These are phyloP conservation scores for Penicillium concentricum DNA, from an alignment of 2,329 filamentous ascomycete species.

Conservation along the genomic window DNA sequence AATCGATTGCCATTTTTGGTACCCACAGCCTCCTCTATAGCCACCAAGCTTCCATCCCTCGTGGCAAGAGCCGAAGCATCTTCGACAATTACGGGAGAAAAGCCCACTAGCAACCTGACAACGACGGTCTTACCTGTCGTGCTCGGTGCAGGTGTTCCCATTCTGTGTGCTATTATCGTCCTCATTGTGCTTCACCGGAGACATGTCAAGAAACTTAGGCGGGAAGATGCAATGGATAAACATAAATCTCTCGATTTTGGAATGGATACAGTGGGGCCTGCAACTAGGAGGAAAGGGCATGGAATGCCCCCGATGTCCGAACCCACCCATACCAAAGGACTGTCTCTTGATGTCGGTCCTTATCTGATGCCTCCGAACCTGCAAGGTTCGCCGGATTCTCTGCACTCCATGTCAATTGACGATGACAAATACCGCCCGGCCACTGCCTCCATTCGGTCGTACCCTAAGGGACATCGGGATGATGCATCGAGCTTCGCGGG, in stretches of 20 bases:
- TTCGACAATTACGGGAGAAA: conserved; percentile 47
- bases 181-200: conserved; percentile 77
- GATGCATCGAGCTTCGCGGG: conserved; percentile 55
- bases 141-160: conserved; percentile 71
- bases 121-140: conserved; percentile 66
- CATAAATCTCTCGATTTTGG: conserved; percentile 94
- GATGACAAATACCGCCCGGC: conserved; percentile 82
- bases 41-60: conserved; percentile 25
- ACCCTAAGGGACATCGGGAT: conserved; percentile 38
- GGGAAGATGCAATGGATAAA: conserved; percentile 81
- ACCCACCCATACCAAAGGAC: conserved; percentile 46
- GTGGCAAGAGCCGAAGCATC: conserved; percentile 27
- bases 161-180: conserved; percentile 64
- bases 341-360: conserved; percentile 69
- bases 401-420: conserved; percentile 77
- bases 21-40: conserved; percentile 8
- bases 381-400: conserved; percentile 77
- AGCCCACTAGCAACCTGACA: conserved; percentile 53
- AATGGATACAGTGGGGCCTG: conserved; percentile 55
- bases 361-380: conserved; percentile 88
- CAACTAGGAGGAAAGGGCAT: conserved; percentile 42
- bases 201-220: conserved; percentile 66
- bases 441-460: conserved; percentile 43
- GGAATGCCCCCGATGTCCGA: conserved; percentile 42
- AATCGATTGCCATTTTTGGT: conserved; percentile 26